Evolutionary conservation across 179 eudicot genomes (phyloP), one percentile per base, ranked within the genome.

Genomic region (Amaranthus tricolor): DNA sequence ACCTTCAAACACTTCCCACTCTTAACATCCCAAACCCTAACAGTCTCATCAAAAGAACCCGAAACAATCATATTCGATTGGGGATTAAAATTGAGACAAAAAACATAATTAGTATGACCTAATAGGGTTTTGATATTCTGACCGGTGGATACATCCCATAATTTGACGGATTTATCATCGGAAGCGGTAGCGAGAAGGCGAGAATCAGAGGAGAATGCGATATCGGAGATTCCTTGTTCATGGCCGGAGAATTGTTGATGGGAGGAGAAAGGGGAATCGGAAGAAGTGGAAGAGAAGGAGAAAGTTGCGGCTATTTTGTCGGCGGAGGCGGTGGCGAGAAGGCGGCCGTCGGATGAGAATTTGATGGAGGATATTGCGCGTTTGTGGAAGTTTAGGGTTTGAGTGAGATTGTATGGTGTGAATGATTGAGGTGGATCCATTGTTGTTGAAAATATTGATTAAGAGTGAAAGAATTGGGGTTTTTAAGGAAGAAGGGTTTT

Each of bases 1-100:
- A 95, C 98, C 80, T 86, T 89, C 48, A 94, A 61, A 31, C 98
- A 94, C 77, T 84, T 88, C 20, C 98, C 99, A 0, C 83, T 78
- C 85, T 89, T 88, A 0, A 93, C 89, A 84, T 95, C 98, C 99
- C 99, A 95, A 69, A 95, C 78, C 84, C 99, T 74, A 54, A 95
- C 99, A 0, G 97, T 93, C 89, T 93, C 99, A 45, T 93, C 97
- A 57, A 86, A 95, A 12, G 92, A 86, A 0, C 97, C 97, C 0
- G 95, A 93, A 1, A 87, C 99, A 7, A 90, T 49, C 82, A 90
- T 78, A 72, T 95, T 94, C 2, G 91, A 84, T 54, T 92, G 98
- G 15, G 97, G 97, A 70, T 93, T 92, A 59, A 84, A 94, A 59
- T 80, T 84, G n/a, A 89, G 81, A 75, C 96, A 89, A 74, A 94